phyloP scores from a whole-genome alignment of 2,329 filamentous ascomycete genomes.

The Botryotinia globosa region DNA sequence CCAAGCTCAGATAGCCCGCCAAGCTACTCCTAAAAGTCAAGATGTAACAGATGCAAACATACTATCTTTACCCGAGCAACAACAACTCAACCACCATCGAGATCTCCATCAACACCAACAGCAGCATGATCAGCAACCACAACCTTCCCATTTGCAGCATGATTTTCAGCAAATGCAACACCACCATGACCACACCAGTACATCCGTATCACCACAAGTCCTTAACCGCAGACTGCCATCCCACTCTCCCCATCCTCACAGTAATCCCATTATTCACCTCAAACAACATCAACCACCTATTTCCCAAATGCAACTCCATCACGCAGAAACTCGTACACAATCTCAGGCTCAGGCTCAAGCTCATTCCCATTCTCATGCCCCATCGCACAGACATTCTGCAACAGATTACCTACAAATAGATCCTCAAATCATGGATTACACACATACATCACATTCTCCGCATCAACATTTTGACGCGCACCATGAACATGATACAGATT shows the following conservation, averaged over 20 bases:
- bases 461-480: constrained; percentile 21
- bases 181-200: constrained; percentile 21
- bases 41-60: constrained; percentile 30
- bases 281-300: constrained; percentile 20
- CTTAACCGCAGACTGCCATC: constrained; percentile 34
- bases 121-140: not conserved
- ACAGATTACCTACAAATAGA: constrained; percentile 50
- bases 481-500: constrained; percentile 25
- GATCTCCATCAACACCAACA: not conserved
- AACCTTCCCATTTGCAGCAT: constrained; percentile 10
- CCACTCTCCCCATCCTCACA: constrained; percentile 20
- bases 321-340: constrained; percentile 13
- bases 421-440: constrained; percentile 57
- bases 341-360: not conserved
- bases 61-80: constrained; percentile 27
- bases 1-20: constrained; percentile 20
- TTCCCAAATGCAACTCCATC: constrained; percentile 19
- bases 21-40: constrained; percentile 1
- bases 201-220: constrained; percentile 37
- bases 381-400: not conserved
- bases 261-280: not conserved
- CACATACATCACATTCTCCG: constrained; percentile 14
- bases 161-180: constrained; percentile 14
- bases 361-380: not conserved
- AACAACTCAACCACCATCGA: not conserved